Evolutionary conservation across 306 rosid genomes (phyloP), one percentile per base, ranked within the genome.

Genomic region (Mimosa pudica): DNA sequence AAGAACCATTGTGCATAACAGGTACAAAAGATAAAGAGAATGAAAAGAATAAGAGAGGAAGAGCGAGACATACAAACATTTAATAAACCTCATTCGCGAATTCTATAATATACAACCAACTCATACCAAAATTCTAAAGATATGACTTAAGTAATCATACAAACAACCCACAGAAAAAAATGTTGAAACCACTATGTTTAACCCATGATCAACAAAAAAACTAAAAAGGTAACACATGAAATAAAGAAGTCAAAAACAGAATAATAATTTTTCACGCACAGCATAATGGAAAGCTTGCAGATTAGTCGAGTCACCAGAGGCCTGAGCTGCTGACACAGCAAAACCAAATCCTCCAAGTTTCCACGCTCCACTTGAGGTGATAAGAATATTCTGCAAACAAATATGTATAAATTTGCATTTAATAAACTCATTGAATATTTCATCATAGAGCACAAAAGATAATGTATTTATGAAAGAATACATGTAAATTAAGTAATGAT

Each of bases 301-400:
- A 83, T 85, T 89, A 80, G 92, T 75, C 62, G 82, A 79, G 85
- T 93, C 93, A 67, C 87, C 88, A 61, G 88, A 72, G 70, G 87
- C 70, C 75, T 86, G 90, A 79, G 90, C 90, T 63, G 90, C 78
- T 78, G 98, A 81, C 72, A 89, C 84, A 70, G 99, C 91, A 89
- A 93, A 93, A 84, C 99, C 91, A 84, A 96, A 96, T 77, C 99
- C 99, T 67, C 92, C 92, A 45, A 96, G 98, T 85, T 96, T 96
- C 99, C 99, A 96, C 76, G 99, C 98, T 87, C 99, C 99, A 85
- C 93, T 91, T 84, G 89, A 84, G 70, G 99, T 96, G 81, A 96
- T 96, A 80, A 96, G 86, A 79, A 93, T 86, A 92, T 93, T 96
- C 99, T 96, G 96, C 81, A 85, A 38, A 73, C 45, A 73, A 69